Evolutionary conservation across 805 yeast species (phyloP).

Genomic region (Metschnikowia chrysomelidarum): DNA sequence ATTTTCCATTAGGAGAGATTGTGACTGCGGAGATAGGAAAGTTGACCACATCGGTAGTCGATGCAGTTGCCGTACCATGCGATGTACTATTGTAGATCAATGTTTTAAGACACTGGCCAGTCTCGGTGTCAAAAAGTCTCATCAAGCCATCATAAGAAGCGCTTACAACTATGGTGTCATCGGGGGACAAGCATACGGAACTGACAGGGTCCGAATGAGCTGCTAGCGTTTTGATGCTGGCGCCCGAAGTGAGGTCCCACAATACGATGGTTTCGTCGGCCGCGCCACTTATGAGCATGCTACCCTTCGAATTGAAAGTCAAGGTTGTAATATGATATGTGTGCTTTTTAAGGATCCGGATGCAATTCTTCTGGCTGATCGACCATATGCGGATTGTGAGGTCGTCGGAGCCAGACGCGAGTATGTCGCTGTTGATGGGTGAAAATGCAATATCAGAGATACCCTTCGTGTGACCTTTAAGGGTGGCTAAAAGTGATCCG

Average conservation of each 20-base stretch:
- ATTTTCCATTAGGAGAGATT: conserved; percentile 79
- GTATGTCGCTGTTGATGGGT: conserved; percentile 59
- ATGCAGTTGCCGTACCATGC: conserved; percentile 57
- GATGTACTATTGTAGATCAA: conserved; percentile 72
- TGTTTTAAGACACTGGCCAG: conserved; percentile 92
- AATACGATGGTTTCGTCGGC: conserved; percentile 88
- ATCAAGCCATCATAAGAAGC: conserved; percentile 91
- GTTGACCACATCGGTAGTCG: conserved; percentile 45
- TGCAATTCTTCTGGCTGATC: conserved; percentile 46
- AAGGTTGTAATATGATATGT: conserved; percentile 81
- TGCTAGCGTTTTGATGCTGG: conserved; percentile 71
- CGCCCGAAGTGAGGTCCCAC: conserved; percentile 81
- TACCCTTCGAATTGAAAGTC: conserved; percentile 70
- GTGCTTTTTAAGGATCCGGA: conserved; percentile 65
- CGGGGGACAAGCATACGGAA: conserved; percentile 68
- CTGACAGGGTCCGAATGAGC: conserved; percentile 94
- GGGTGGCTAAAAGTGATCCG: conserved; percentile 20
- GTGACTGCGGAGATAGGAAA: conserved; percentile 75
- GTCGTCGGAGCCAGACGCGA: conserved; percentile 90
- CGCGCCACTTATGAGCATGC: conserved; percentile 75
- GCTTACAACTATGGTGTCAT: conserved; percentile 78
- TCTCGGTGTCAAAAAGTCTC: conserved; percentile 80
- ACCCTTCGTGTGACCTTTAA: conserved; percentile 65
- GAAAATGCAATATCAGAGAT: conserved; percentile 77
- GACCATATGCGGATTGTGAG: conserved; percentile 75